Percentiles rank a stretch among this genome's conserved stretches.
These are phyloP conservation scores for Boletus reticuloceps DNA, from an alignment of 768 basidiomycete genomes.

Conservation along the genomic window DNA sequence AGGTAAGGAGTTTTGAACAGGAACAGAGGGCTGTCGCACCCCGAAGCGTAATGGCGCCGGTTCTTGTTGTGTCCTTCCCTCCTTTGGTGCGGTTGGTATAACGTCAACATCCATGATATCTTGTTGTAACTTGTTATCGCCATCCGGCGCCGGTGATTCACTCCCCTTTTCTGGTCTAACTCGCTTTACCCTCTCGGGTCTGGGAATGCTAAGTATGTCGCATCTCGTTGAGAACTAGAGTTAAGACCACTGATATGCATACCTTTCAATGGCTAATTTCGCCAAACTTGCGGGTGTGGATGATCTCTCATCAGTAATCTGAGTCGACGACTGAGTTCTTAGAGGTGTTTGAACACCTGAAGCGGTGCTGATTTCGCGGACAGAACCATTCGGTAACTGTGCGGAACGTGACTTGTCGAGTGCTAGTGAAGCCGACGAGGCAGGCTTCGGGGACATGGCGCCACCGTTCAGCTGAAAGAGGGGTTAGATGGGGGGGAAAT, in stretches of 20 bases:
- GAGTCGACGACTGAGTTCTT: constrained; percentile 48
- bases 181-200: constrained; percentile 78
- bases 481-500: neutral
- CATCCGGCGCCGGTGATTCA: constrained; percentile 35
- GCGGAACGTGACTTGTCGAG: constrained; percentile 31
- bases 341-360: constrained; percentile 44
- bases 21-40: constrained; percentile 12
- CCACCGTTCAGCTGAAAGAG: constrained; percentile 26
- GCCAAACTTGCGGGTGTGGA: constrained; percentile 36
- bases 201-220: constrained; percentile 51
- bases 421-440: constrained; percentile 27
- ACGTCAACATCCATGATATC: constrained; percentile 39
- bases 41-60: constrained; percentile 23
- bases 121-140: constrained; percentile 23
- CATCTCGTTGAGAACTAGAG: constrained; percentile 4
- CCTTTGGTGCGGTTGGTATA: constrained; percentile 18
- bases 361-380: constrained; percentile 29
- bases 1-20: constrained; percentile 14
- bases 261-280: constrained; percentile 70
- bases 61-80: constrained; percentile 29
- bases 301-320: constrained; percentile 29
- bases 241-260: constrained; percentile 9
- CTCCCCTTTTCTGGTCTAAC: constrained; percentile 39
- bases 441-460: constrained; percentile 27
- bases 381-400: constrained; percentile 41